Conservation (phyloP, 352 stramenopile genomes). For the Thalassiosira exigua region DNA sequence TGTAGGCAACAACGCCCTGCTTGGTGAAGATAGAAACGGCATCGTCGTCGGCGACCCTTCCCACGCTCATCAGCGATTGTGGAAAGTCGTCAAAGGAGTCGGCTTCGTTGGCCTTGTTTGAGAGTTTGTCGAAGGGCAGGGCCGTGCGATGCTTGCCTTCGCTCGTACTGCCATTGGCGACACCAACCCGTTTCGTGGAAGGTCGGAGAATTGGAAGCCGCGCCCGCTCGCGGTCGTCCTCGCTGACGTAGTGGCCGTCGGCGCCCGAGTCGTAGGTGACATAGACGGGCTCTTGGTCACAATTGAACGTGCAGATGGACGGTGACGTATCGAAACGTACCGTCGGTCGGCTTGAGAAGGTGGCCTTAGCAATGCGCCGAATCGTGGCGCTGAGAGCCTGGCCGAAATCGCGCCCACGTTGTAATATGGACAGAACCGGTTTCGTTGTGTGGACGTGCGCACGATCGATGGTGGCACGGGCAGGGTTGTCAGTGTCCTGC, state of each 20-base stretch:
- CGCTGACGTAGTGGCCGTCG: slow-evolving; percentile 5
- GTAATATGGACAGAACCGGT: background rate
- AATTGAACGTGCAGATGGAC: background rate
- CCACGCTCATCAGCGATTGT: slow-evolving; percentile 12
- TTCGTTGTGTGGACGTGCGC: background rate
- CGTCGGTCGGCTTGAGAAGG: background rate
- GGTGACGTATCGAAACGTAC: slow-evolving; percentile 12
- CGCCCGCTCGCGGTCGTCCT: slow-evolving; percentile 2
- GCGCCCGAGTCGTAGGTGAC: slow-evolving; percentile 35
- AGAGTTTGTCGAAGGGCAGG: slow-evolving; percentile 20
- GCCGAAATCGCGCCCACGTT: background rate
- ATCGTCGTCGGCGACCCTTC: slow-evolving; percentile 15
- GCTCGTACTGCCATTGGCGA: slow-evolving; percentile 29
- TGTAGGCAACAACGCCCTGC: slow-evolving; percentile 18
- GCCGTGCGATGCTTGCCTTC: slow-evolving; percentile 3
- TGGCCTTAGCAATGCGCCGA: background rate
- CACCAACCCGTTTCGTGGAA: slow-evolving; percentile 30
- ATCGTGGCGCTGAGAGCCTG: slow-evolving; percentile 1
- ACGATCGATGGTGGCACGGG: background rate
- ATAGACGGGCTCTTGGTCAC: background rate
- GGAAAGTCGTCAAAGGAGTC: slow-evolving; percentile 36
- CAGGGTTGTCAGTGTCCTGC: background rate
- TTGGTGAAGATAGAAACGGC: slow-evolving; percentile 39
- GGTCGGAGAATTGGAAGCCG: slow-evolving; percentile 20
- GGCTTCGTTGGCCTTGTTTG: background rate